phyloP scores from a whole-genome alignment of 2,329 filamentous ascomycete species.

The Aaosphaeria pasadenensis region DNA sequence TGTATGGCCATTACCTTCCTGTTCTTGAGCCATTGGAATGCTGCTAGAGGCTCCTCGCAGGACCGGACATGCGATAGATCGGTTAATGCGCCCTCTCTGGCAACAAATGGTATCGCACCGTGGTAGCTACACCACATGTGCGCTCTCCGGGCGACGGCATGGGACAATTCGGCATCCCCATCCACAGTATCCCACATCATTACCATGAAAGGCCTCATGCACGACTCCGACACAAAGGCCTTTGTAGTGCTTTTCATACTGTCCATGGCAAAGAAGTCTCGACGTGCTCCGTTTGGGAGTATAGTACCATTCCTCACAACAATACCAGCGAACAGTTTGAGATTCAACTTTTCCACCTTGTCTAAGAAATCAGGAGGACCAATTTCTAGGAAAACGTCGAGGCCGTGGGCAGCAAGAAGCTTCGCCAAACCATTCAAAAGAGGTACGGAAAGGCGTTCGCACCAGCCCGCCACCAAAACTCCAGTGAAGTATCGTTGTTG shows the following conservation, averaged over 20 bases:
- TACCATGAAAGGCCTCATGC: constrained; percentile 31
- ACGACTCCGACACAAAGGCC: constrained; percentile 36
- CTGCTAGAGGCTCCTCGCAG: constrained; percentile 32
- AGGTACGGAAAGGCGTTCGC: constrained; percentile 21
- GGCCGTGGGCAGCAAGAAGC: constrained; percentile 26
- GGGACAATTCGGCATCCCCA: constrained; percentile 29
- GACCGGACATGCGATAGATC: constrained; percentile 20
- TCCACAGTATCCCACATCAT: constrained; percentile 40
- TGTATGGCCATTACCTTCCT: constrained; percentile 35
- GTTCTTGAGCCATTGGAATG: constrained; percentile 38
- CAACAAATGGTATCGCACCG: constrained; percentile 29
- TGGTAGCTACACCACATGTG: constrained; percentile 39
- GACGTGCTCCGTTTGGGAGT: constrained; percentile 28
- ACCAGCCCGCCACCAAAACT: constrained; percentile 32
- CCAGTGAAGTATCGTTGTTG: constrained; percentile 29
- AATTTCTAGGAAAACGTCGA: constrained; percentile 34
- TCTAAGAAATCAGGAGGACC: constrained; percentile 32
- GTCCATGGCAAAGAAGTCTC: constrained; percentile 38
- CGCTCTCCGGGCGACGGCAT: constrained; percentile 32
- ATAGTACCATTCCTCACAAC: constrained; percentile 36
- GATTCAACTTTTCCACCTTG: constrained; percentile 17
- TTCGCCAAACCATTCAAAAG: constrained; percentile 29
- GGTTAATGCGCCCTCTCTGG: constrained; percentile 20
- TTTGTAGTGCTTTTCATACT: constrained; percentile 38
- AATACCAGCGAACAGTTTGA: constrained; percentile 26